phyloP scores from a whole-genome alignment of 441 rosid species.

The Erodium texanum region DNA sequence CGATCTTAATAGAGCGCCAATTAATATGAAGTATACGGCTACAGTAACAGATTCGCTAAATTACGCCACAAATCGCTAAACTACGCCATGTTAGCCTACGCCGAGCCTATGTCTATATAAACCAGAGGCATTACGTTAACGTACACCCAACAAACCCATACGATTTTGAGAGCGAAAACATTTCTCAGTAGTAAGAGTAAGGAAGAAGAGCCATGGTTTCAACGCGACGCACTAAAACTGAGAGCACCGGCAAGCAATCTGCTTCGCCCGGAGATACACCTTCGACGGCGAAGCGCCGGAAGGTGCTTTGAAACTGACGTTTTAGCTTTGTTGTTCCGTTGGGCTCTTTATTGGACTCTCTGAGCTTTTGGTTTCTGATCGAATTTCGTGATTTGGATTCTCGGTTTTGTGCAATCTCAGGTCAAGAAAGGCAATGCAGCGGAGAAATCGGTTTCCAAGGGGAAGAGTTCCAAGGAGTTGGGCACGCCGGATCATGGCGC shows the following conservation, averaged over 20 bases:
- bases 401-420: constrained; percentile 30
- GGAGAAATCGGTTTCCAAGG: constrained; percentile 39
- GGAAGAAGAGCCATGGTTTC: constrained; percentile 77
- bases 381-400: constrained; percentile 13
- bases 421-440: constrained; percentile 42
- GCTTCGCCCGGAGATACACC: constrained; percentile 64
- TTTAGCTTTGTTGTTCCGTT: neutral
- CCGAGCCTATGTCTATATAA: too few species aligned
- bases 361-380: constrained; percentile 8
- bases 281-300: constrained; percentile 62
- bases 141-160: too few species aligned
- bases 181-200: too few species aligned
- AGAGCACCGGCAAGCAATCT: constrained; percentile 56
- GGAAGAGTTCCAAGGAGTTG: constrained; percentile 52
- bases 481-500: constrained; percentile 13
- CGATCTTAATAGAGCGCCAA: too few species aligned
- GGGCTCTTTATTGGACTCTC: neutral
- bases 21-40: too few species aligned
- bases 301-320: constrained; percentile 27
- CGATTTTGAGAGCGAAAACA: too few species aligned
- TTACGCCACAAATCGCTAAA: too few species aligned
- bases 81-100: too few species aligned
- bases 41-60: too few species aligned
- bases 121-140: too few species aligned
- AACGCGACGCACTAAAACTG: constrained; percentile 72